Base-by-base conservation (phyloP, 441 rosid genomes). In the Eruca vesicaria region DNA sequence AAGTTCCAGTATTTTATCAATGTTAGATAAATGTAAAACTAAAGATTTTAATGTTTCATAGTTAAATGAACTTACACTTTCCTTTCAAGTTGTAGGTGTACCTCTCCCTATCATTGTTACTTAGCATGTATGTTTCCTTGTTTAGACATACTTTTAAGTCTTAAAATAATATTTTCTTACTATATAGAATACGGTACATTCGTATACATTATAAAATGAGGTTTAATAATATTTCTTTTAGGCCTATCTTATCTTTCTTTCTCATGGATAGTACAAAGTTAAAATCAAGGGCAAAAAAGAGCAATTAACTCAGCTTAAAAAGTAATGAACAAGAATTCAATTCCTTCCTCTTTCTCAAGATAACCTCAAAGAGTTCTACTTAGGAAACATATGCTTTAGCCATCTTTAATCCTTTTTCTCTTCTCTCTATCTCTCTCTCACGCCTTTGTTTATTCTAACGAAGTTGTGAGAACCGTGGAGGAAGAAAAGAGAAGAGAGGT, bases 281-380 rank as follows among this genome's bases (percentile, higher is more conserved):
- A 62, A 78, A 72, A 78, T 72, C 73, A 55, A 29, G 48, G 75
- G 76, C 66, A 64, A 64, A 57, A 60, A 72, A 53, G 41, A 38
- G 60, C 65, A 76, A 43, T 41, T 68, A 76, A 74, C 74, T 70
- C 63, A 67, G 57, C 66, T 59, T 57, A 78, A 79, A 82, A 85
- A 82, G 82, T 77, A 82, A 83, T 77, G 85, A 79, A 78, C 59
- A 58, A 80, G 84, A 83, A 88, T 82, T 72, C 52, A 84, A 84
- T 90, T 85, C 93, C 90, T 86, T 87, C 84, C 82, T 87, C 79
- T 72, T 80, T 87, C 86, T 76, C 75, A 79, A 84, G 82, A 80
- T 78, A 83, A 83, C 74, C 80, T 75, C 71, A 78, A 78, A 73
- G 78, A 78, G 74, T 73, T 80, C 80, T 78, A 80, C 80, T 80